A percentile compares a stretch with the other conserved stretches of the same genome.
phyloP scores from a whole-genome alignment of 129 eudicot species.

The Sambucus nigra region DNA sequence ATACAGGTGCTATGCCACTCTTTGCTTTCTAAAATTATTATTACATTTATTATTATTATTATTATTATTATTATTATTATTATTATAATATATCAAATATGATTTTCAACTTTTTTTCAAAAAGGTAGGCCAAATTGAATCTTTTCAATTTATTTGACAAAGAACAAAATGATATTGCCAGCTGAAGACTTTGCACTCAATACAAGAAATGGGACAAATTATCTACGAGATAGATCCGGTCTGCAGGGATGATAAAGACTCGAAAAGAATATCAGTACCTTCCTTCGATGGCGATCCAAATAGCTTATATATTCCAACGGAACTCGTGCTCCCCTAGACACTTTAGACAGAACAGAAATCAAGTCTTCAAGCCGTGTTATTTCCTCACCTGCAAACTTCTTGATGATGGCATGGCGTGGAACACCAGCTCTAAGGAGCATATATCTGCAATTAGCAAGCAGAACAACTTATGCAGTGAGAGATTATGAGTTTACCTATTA shows the following conservation, averaged over 20 bases:
- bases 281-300: constrained; percentile 76
- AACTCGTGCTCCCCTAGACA: constrained; percentile 74
- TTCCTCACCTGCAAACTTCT: constrained; percentile 84
- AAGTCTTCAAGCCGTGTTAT: constrained; percentile 62
- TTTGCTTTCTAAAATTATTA: no score
- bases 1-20: no score
- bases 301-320: constrained; percentile 84
- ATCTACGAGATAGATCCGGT: no score
- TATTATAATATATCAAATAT: no score
- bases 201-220: no score
- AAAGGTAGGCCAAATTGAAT: no score
- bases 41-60: no score
- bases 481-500: background rate
- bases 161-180: no score
- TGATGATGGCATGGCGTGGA: constrained; percentile 83
- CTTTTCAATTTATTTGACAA: no score
- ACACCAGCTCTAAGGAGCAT: constrained; percentile 90
- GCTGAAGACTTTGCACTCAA: no score
- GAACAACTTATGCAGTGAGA: background rate
- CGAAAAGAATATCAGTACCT: constrained; percentile 33
- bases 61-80: no score
- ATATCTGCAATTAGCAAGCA: constrained; percentile 33
- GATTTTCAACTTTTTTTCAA: no score
- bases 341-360: constrained; percentile 52
- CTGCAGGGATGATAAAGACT: background rate